Evolutionary conservation across 2,329 filamentous ascomycete species (phyloP), one percentile per base, ranked within the genome.

Genomic region (Ascochyta rabiei): DNA sequence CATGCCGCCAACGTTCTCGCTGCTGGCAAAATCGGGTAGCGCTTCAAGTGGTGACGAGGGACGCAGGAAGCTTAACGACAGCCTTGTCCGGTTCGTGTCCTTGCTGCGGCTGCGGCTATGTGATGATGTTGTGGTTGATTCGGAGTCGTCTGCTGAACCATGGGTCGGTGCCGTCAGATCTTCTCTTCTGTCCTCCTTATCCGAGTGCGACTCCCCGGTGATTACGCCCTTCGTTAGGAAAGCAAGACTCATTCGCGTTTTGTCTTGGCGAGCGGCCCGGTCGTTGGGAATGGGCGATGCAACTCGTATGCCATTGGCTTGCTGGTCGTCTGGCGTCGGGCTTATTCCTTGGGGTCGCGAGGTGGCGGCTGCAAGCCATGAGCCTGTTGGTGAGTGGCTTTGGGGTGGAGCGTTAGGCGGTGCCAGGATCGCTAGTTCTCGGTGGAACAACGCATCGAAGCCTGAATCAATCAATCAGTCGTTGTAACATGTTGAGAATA

Each of bases 401-500:
- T 67, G 48, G 43, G 68, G 66, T n/a, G 61, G 58, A 39, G 64
- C 58, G 6, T 67, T 67, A 16, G 62, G 59, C 5, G 77, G 77
- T 56, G 74, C 73, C 2, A 82, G 66, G 13, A 72, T 63, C 12
- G 68, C 66, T 12, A 82, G 57, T 60, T 82, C 80, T 15, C 72
- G 69, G 19, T 71, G 68, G 57, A 78, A 82, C 15, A 75, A 77
- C 13, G 70, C 63, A 63, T 81, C 79, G 55, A 82, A 81, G 15
- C 77, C 76, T 77, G 7, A 59, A 55, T 2, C 7, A 15, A 70
- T 69, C 56, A 69, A 63, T 34, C 6, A 15, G 9, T 26, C 21
- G 6, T 70, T 24, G 6, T 70, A 58, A 7, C 28, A 8, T 26
- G 9, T 31, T 8, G 28, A 21, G 6, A 38, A 56, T 55, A 23